Evolutionary conservation across 257 asterid species (phyloP).

Genomic region (Verbascum thapsus): DNA sequence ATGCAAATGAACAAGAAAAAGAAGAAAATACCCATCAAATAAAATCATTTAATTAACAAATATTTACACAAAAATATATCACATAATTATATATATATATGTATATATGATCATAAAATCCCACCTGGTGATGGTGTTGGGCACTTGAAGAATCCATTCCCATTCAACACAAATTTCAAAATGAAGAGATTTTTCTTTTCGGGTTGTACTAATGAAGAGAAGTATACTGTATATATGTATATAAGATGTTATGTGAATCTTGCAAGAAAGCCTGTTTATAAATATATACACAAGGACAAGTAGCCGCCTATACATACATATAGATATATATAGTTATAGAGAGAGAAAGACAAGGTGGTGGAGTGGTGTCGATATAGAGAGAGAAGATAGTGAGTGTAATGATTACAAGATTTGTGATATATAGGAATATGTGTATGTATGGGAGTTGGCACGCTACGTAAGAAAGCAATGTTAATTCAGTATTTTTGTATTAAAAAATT

Average conservation of each 20-base stretch:
- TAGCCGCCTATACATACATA: constrained; percentile 1
- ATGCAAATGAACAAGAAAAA: not conserved
- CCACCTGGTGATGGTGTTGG: constrained; percentile 67
- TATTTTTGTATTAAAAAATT: no score
- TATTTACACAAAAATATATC: not conserved
- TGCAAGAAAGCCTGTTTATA: no score
- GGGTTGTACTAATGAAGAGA: no score
- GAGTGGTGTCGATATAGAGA: constrained; percentile 19
- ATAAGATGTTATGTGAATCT: no score
- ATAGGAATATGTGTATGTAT: constrained; percentile 44
- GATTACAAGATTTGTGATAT: constrained; percentile 41
- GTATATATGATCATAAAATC: not conserved
- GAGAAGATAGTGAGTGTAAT: constrained; percentile 35
- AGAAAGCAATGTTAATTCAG: not conserved
- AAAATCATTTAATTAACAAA: no score
- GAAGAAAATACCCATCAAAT: not conserved
- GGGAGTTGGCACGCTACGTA: constrained; percentile 37
- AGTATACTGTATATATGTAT: no score
- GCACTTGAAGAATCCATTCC: constrained; percentile 68
- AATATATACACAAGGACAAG: not conserved
- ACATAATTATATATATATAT: not conserved
- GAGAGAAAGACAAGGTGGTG: constrained; percentile 22
- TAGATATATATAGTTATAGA: constrained; percentile 4
- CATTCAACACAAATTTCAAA: constrained; percentile 30
- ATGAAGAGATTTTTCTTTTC: no score